Evolutionary conservation across 352 stramenopile species (phyloP).

Genomic region (Nothophytophthora sp.): DNA sequence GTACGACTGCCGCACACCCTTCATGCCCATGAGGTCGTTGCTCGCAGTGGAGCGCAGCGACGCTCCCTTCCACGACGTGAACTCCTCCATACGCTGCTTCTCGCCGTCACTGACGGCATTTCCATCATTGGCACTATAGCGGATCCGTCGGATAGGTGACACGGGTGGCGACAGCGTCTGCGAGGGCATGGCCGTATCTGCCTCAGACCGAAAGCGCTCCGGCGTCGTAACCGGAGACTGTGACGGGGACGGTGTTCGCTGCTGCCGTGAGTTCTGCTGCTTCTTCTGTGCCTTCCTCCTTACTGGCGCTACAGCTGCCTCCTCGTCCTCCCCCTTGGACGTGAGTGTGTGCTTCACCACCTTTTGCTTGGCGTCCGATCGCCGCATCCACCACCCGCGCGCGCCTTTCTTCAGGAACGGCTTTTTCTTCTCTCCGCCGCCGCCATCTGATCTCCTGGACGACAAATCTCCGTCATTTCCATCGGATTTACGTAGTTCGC

Average conservation of each 20-base stretch:
- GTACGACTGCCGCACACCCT: constrained; percentile 48
- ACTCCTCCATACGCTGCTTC: constrained; percentile 4
- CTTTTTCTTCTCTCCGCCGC: constrained; percentile 29
- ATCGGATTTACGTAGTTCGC: constrained; percentile 52
- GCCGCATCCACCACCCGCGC: constrained; percentile 86
- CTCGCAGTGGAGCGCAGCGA: constrained; percentile 32
- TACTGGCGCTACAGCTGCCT: not conserved
- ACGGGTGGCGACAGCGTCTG: constrained; percentile 18
- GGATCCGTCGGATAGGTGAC: constrained; percentile 14
- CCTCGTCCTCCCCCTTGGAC: constrained; percentile 43
- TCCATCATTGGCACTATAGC: constrained; percentile 3
- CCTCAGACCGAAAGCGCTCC: too few relatives aligned
- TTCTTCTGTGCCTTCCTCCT: constrained; percentile 3
- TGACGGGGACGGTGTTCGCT: not conserved
- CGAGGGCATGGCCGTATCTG: constrained; percentile 1
- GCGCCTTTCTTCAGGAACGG: constrained; percentile 75
- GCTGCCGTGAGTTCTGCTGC: not conserved
- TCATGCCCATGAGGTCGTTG: constrained; percentile 63
- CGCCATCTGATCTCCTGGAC: not conserved
- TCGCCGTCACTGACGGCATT: not conserved
- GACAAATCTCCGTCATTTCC: constrained; percentile 1
- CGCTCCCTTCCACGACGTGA: constrained; percentile 23
- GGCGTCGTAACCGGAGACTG: constrained; percentile 17
- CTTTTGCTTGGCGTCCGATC: constrained; percentile 48
- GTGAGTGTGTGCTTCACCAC: constrained; percentile 60